phyloP scores from a whole-genome alignment of 2,329 filamentous ascomycete genomes.

The Fusarium proliferatum region DNA sequence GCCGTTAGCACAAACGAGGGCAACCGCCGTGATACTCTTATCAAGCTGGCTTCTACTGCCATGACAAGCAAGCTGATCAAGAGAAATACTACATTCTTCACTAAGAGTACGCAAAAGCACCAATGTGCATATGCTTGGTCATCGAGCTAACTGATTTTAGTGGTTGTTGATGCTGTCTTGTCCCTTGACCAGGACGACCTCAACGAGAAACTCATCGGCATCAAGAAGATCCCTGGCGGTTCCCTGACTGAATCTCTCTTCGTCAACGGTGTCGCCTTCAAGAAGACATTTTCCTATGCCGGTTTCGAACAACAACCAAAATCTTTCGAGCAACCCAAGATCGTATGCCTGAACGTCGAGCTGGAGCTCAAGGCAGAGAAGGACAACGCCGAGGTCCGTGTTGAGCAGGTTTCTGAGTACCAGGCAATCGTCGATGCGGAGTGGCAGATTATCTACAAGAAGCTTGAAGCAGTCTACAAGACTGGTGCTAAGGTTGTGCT shows the following conservation, averaged over 20 bases:
- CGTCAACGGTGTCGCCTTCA: constrained; percentile 98
- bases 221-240: constrained; percentile 98
- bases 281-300: constrained; percentile 99
- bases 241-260: constrained; percentile 96
- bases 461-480: constrained; percentile 93
- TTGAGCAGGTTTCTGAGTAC: constrained; percentile 98
- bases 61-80: constrained; percentile 99
- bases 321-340: constrained; percentile 91
- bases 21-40: constrained; percentile 87
- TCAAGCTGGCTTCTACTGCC: constrained; percentile 90
- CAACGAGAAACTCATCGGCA: constrained; percentile 96
- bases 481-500: constrained; percentile 97
- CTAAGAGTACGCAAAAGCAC: constrained; percentile 76
- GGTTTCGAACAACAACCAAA: constrained; percentile 99
- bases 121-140: not conserved
- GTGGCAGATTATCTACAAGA: constrained; percentile 99
- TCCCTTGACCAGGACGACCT: constrained; percentile 96
- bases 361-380: constrained; percentile 98
- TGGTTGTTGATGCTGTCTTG: constrained; percentile 97
- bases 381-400: constrained; percentile 97
- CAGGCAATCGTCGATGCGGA: constrained; percentile 99
- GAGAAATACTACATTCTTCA: constrained; percentile 96
- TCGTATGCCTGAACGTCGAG: constrained; percentile 97
- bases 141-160: constrained; percentile 59
- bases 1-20: constrained; percentile 84